Evolutionary conservation across 164 flowering plant species (phyloP), one percentile per base, ranked within the genome.

Genomic region (Vitis rupestris): DNA sequence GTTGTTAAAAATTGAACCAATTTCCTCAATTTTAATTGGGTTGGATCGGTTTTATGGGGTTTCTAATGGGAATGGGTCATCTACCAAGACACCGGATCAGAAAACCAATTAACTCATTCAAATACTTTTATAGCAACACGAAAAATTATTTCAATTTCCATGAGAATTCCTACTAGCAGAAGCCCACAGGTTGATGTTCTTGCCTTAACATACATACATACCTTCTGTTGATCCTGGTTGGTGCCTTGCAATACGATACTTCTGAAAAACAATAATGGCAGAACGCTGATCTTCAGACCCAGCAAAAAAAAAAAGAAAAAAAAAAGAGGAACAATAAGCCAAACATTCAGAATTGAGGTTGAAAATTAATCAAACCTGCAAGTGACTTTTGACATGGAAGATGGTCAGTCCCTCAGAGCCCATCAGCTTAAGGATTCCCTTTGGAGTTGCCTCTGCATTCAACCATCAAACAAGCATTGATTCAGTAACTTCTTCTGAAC

Each of bases 311-410:
- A 13, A 37, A 47, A 17, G 17, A 9, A 13, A 37, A 13, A 37
- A 48, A 17, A 37, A 9, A 13, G 3, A 51, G 23, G 54, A 50
- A 50, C 29, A 50, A 10, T 37, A 37, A 37, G 7, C 44, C 44
- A 37, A 37, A 37, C 44, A 27, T 1, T 58, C 29, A 14, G 51
- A 48, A 50, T 55, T 30, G 17, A 2, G 30, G 9, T 50, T 8
- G 48, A 27, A 15, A 47, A n/a, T 6, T 2, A 16, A 23, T 23
- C 27, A 1, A 15, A 85, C 89, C 89, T 85, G 93, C 65, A 89
- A 67, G 77, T 89, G 93, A 71, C 93, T 89, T 75, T 87, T 88
- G 37, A 88, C 83, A 74, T 88, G 93, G 57, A 76, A 85, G 81
- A 88, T 82, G 37, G 90, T 87, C 75, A 88, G 79, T 17, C 87